Percentiles rank a stretch among this genome's conserved stretches.
These are phyloP conservation scores for Xylaria sp. DNA, from an alignment of 2,329 filamentous ascomycete species.

Conservation along the genomic window DNA sequence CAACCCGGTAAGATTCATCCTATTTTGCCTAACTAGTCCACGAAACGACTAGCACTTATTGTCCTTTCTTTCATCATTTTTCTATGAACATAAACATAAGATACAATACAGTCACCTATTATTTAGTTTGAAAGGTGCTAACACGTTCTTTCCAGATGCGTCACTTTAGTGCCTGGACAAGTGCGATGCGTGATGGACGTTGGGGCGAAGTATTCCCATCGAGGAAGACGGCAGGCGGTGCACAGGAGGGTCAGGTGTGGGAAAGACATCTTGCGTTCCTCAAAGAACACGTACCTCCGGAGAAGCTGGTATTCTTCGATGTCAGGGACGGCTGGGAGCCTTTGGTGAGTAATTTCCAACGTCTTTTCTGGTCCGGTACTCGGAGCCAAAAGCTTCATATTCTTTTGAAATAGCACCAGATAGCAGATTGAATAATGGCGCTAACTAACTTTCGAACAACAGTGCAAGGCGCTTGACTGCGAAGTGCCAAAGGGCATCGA, in stretches of 20 bases:
- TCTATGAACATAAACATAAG: too few relatives aligned
- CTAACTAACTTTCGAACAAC: neutral
- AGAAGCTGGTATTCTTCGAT: constrained; percentile 44
- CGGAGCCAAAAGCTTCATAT: neutral
- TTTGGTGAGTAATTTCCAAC: constrained; percentile 20
- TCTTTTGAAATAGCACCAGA: neutral
- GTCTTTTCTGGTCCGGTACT: neutral
- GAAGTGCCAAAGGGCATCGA: constrained; percentile 40
- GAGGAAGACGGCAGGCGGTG: constrained; percentile 22
- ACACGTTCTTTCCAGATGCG: constrained; percentile 31
- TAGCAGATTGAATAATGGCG: neutral
- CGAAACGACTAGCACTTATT: neutral
- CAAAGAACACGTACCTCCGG: constrained; percentile 39
- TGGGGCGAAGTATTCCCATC: constrained; percentile 42
- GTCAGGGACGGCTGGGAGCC: constrained; percentile 43
- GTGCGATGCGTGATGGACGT: constrained; percentile 36
- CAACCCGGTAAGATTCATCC: constrained; percentile 27
- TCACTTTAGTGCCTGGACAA: constrained; percentile 39
- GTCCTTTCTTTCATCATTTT: too few relatives aligned
- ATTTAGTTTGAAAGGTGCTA: neutral
- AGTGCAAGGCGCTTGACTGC: constrained; percentile 39
- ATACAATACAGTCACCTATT: neutral
- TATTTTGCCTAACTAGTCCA: neutral
- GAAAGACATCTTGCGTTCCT: constrained; percentile 42
- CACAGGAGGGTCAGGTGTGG: constrained; percentile 36